Evolutionary conservation across 148 eudicot genomes (phyloP), one percentile per base, ranked within the genome.

Genomic region (Vaccinium macrocarpon): DNA sequence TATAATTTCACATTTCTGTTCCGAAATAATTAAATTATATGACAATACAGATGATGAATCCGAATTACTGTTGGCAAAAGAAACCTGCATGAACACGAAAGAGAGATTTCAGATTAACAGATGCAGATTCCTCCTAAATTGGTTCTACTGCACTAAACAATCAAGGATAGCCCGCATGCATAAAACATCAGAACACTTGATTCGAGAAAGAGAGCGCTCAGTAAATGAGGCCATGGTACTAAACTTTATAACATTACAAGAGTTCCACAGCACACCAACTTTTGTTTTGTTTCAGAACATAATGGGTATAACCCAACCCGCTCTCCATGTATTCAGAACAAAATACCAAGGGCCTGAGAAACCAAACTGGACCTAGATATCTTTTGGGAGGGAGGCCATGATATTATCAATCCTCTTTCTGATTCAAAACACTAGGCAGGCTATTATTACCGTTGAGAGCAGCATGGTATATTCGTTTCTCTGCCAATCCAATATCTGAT

Each of bases 381-480:
- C 81, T 88, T 83, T 66, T 68, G 88, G 56, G 72, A 82, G 86
- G 83, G 89, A 89, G 87, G 88, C 93, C 93, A 88, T 87, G 88
- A 90, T 85, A 90, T 85, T 88, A 90, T 94, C 95, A 96, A 84
- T 93, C 97, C 76, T 89, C 94, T 96, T 96, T 96, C 95, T 85
- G 95, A 94, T 89, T 98, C 90, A 88, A 88, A 91, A 88, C 95
- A 92, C 89, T 92, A 93, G 89, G 93, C 94, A 85, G 87, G 86
- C 90, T 88, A 93, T 88, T 89, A 94, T 94, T 93, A 94, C 99
- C 98, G 87, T 94, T 90, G 87, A 96, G 89, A 82, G 93, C 98
- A n/a, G 97, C 92, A 79, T 92, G 99, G 89, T 94, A 96, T 87
- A 93, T 87, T 87, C 99, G 91, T 83, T 96, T 96, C 94, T 96